Conservation (phyloP, 225 moss, liverwort and hornwort species). For the Straminergon stramineum region DNA sequence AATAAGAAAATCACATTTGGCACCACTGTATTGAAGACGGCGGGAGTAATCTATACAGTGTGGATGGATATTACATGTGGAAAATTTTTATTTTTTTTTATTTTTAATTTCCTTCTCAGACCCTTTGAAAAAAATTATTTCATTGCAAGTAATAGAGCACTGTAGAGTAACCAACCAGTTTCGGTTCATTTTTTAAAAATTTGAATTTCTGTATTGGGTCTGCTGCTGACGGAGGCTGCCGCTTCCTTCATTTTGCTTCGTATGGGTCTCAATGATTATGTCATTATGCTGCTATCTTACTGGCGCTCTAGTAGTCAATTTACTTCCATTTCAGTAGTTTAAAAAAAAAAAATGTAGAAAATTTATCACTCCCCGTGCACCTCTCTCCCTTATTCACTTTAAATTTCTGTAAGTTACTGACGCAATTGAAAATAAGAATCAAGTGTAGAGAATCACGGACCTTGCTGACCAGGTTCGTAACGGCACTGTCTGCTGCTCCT, state of each 20-base stretch:
- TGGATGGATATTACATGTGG: not conserved
- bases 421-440: not conserved
- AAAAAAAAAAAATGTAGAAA: too few relatives aligned
- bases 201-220: not conserved
- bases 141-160: not conserved
- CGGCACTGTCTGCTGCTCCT: not conserved
- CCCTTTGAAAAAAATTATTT: too few relatives aligned
- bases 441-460: too few relatives aligned
- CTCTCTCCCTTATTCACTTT: not conserved
- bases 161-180: too few relatives aligned
- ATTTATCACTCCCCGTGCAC: not conserved
- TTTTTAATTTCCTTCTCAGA: not conserved
- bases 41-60: not conserved
- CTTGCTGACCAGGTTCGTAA: not conserved
- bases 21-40: not conserved
- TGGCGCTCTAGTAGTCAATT: not conserved
- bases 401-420: not conserved
- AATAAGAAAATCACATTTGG: not conserved
- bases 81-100: accelerated
- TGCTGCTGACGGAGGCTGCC: not conserved
- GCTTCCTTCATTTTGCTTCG: not conserved
- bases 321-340: too few relatives aligned
- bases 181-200: not conserved
- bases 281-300: too few relatives aligned
- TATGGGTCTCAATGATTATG: not conserved